Evolutionary conservation across 768 basidiomycete genomes (phyloP), one percentile per base, ranked within the genome.

Genomic region (Termitomyces sp.): DNA sequence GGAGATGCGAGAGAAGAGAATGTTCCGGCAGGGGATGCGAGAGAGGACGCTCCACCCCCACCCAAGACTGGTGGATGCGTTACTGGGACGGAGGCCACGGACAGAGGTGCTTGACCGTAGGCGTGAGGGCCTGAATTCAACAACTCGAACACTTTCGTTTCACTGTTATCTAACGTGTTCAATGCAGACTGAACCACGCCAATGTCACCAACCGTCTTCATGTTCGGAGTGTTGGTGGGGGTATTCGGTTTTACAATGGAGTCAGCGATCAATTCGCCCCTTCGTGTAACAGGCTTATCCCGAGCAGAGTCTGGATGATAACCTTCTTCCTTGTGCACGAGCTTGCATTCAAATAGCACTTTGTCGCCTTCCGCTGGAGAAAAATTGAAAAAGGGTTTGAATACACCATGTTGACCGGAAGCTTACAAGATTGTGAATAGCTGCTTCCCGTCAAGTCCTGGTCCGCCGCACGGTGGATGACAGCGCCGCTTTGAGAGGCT

Each of bases 401-500:
- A 38, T 43, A 43, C 36, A 46, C 23, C 46, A 56, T 20, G 10
- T 23, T 26, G 32, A 56, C 53, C 56, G 36, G 46, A 26, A 35
- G 10, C 46, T 56, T 44, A 46, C 55, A 5, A 32, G 40, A 32
- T 56, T 66, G 41, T 23, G 50, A 23, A 35, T 35, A 20, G 20
- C 8, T 18, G 26, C 33, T 50, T 50, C 38, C 35, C 8, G 2
- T 13, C 26, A 9, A n/a, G 26, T 61, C 63, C 18, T 56, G 60
- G 20, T 63, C 55, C 30, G 47, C 35, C 14, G 47, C 55, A 59
- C 47, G 64, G 51, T 40, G 60, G n/a, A 26, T 63, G 55, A 49
- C 57, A 57, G 58, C 55, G 36, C 60, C 60, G 14, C 55, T 58
- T 38, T 55, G 64, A 28, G 65, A 62, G 35, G 65, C 53, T 35